These are phyloP conservation scores for Phyllosticta paracitricarpa DNA, from an alignment of 2,329 filamentous ascomycete species.

Conservation along the genomic window DNA sequence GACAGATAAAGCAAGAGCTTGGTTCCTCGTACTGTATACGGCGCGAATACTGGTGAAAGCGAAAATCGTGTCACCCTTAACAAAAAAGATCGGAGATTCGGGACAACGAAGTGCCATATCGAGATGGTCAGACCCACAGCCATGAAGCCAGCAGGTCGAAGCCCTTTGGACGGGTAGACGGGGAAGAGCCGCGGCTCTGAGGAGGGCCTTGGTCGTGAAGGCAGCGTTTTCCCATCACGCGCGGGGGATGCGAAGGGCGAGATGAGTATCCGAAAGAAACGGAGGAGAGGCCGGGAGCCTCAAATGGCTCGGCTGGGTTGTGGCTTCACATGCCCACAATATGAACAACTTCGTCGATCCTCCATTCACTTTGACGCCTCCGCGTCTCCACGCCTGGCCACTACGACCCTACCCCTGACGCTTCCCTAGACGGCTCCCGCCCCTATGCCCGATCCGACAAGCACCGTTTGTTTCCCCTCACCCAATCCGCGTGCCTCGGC, in stretches of 20 bases:
- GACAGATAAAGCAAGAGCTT: neutral
- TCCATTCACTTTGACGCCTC: neutral
- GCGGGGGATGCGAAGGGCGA: neutral
- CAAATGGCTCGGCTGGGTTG: neutral
- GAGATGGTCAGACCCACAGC: neutral
- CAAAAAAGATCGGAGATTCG: neutral
- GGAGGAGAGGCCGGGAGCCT: neutral
- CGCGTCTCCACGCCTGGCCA: neutral
- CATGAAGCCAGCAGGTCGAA: neutral
- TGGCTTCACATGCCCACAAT: neutral
- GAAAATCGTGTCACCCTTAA: neutral
- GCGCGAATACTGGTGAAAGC: neutral
- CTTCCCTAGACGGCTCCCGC: constrained; percentile 4
- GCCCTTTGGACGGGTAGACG: neutral
- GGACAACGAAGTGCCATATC: neutral
- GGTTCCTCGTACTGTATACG: neutral
- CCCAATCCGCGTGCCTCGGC: neutral
- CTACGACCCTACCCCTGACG: constrained; percentile 1
- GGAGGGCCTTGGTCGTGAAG: neutral
- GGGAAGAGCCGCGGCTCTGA: neutral
- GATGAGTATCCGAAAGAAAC: neutral
- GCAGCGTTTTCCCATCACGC: neutral
- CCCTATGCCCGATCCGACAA: constrained; percentile 1
- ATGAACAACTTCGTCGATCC: neutral
- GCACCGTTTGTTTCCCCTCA: constrained; percentile 1